phyloP scores from a whole-genome alignment of 2,329 filamentous ascomycete genomes.

The Elsinoe batatas region DNA sequence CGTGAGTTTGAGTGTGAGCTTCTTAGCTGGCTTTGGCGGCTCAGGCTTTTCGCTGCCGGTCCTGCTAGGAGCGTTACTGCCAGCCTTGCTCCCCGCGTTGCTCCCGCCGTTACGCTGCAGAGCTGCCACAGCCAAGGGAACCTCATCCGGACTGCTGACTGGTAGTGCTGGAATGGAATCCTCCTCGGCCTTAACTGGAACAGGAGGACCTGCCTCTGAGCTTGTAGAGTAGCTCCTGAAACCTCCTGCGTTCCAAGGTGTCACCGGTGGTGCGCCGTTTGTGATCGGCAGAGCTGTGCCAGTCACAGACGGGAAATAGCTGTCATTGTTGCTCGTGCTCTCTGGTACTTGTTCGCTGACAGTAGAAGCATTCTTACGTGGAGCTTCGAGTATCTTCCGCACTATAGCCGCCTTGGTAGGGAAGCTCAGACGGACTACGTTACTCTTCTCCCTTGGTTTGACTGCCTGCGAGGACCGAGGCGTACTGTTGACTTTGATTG shows the following conservation, averaged over 20 bases:
- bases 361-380: background rate
- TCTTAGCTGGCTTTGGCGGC: constrained; percentile 11
- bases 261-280: constrained; percentile 16
- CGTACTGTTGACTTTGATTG: constrained; percentile 3
- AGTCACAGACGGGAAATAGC: background rate
- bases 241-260: constrained; percentile 21
- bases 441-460: background rate
- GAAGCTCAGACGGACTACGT: constrained; percentile 6
- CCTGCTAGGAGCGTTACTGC: background rate
- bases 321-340: background rate
- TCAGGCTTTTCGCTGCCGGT: constrained; percentile 4
- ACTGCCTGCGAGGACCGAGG: background rate
- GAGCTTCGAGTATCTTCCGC: constrained; percentile 1
- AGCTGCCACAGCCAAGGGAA: background rate
- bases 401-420: background rate
- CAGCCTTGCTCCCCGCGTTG: background rate
- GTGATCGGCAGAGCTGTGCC: background rate
- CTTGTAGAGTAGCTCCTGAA: constrained; percentile 20
- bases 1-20: constrained; percentile 14
- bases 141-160: constrained; percentile 13
- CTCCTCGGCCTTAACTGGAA: background rate
- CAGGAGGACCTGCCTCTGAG: background rate
- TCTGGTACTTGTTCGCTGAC: background rate
- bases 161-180: background rate
- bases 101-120: constrained; percentile 5